These are phyloP conservation scores for Salvia splendens DNA, from an alignment of 257 asterid species.

Conservation along the genomic window DNA sequence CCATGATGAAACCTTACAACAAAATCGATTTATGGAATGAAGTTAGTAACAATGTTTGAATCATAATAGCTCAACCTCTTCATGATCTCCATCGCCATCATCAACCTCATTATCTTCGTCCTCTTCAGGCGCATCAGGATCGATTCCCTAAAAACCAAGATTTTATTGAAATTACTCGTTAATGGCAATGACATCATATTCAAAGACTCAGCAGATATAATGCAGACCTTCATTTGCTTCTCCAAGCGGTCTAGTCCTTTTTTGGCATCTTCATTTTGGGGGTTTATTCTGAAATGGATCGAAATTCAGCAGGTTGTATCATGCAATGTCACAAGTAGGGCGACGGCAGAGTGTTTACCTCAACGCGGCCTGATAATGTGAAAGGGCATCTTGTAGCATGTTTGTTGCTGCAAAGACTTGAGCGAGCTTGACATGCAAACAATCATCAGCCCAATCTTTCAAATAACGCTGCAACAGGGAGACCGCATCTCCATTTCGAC, in stretches of 20 bases:
- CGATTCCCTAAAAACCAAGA: slow-evolving; percentile 62
- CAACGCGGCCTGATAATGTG: slow-evolving; percentile 93
- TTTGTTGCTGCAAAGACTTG: slow-evolving; percentile 91
- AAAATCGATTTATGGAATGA: background rate
- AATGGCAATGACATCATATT: background rate
- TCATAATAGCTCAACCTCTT: slow-evolving; percentile 74
- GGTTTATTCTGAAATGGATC: slow-evolving; percentile 67
- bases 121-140: slow-evolving; percentile 98
- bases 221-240: slow-evolving; percentile 91
- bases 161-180: background rate
- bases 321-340: background rate
- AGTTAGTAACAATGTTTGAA: background rate
- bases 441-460: slow-evolving; percentile 95
- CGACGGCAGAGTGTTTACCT: slow-evolving; percentile 45
- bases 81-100: slow-evolving; percentile 81
- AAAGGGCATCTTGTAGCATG: slow-evolving; percentile 88
- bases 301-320: background rate
- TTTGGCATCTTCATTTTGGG: slow-evolving; percentile 82
- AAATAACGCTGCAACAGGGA: slow-evolving; percentile 82
- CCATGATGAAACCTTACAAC: background rate
- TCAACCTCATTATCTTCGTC: slow-evolving; percentile 92
- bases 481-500: slow-evolving; percentile 91
- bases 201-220: slow-evolving; percentile 10
- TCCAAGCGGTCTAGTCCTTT: slow-evolving; percentile 94
- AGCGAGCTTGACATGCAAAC: slow-evolving; percentile 93